phyloP scores from a whole-genome alignment of 768 basidiomycete species.

The Mycena albidolilacea region DNA sequence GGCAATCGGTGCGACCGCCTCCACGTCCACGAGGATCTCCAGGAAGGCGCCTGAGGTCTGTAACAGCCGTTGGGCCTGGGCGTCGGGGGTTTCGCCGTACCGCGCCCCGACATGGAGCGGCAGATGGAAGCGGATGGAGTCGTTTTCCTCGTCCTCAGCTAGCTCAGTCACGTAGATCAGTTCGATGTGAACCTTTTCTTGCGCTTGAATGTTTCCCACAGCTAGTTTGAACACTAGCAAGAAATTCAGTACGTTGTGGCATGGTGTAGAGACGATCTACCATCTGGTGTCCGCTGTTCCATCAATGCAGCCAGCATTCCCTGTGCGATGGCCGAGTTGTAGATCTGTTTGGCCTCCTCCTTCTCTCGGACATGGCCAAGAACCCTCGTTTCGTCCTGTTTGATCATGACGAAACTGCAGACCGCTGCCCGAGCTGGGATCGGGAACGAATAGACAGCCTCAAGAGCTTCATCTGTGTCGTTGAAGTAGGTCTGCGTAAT shows the following conservation, averaged over 20 bases:
- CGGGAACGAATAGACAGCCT: slow-evolving; percentile 37
- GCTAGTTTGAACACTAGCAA: slow-evolving; percentile 37
- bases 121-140: slow-evolving; percentile 33
- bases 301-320: slow-evolving; percentile 32
- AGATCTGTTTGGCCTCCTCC: slow-evolving; percentile 32
- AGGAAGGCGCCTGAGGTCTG: slow-evolving; percentile 8
- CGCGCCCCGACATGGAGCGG: slow-evolving; percentile 36
- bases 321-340: slow-evolving; percentile 28
- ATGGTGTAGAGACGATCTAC: slow-evolving; percentile 11
- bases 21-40: slow-evolving; percentile 24
- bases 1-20: slow-evolving; percentile 32
- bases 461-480: slow-evolving; percentile 15
- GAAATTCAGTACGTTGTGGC: background rate
- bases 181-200: slow-evolving; percentile 27
- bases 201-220: slow-evolving; percentile 27
- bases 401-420: slow-evolving; percentile 28
- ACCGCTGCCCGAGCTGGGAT: slow-evolving; percentile 38
- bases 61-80: background rate
- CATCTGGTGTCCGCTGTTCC: slow-evolving; percentile 36
- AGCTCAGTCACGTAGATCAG: slow-evolving; percentile 31
- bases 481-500: slow-evolving; percentile 38
- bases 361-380: slow-evolving; percentile 35
- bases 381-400: slow-evolving; percentile 36
- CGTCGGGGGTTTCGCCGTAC: slow-evolving; percentile 31
- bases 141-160: slow-evolving; percentile 34